Evolutionary conservation across 306 rosid species (phyloP).

Genomic region (Prosopis cineraria): DNA sequence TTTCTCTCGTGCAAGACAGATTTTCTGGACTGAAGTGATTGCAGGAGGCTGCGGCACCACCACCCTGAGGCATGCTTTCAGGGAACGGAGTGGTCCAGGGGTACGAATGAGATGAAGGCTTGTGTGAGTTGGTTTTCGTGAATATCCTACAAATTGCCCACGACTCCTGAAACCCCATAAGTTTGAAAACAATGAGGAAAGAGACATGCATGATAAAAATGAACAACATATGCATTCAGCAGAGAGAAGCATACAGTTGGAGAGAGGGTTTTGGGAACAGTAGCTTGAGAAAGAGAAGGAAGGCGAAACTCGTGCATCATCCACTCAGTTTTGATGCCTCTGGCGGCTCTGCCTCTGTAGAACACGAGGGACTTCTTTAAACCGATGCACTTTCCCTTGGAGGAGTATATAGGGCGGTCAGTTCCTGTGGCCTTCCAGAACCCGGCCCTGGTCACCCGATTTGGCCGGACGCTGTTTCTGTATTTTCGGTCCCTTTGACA

Average conservation of each 20-base stretch:
- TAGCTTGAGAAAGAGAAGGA: slow-evolving; percentile 46
- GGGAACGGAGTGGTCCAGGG: slow-evolving; percentile 60
- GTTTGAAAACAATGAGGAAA: background rate
- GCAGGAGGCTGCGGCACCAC: slow-evolving; percentile 20
- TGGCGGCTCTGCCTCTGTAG: slow-evolving; percentile 81
- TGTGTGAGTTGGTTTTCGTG: slow-evolving; percentile 73
- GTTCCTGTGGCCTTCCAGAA: slow-evolving; percentile 95
- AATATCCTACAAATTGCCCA: slow-evolving; percentile 94
- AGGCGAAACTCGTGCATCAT: slow-evolving; percentile 93
- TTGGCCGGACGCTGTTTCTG: slow-evolving; percentile 74
- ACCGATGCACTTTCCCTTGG: slow-evolving; percentile 74
- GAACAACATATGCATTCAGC: background rate
- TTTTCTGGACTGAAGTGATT: slow-evolving; percentile 46
- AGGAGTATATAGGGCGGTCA: slow-evolving; percentile 73
- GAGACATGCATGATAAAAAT: background rate
- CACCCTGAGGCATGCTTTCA: slow-evolving; percentile 43
- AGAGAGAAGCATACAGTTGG: slow-evolving; percentile 48
- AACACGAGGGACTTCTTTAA: slow-evolving; percentile 86
- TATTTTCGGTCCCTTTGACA: slow-evolving; percentile 82
- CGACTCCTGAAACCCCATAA: slow-evolving; percentile 59
- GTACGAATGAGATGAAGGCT: slow-evolving; percentile 62
- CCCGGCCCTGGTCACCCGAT: slow-evolving; percentile 76
- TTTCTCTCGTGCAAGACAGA: slow-evolving; percentile 49
- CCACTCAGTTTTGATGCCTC: slow-evolving; percentile 84
- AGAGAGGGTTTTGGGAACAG: slow-evolving; percentile 56